phyloP scores from a whole-genome alignment of 2,329 filamentous ascomycete species.

The Ascochyta pisi region DNA sequence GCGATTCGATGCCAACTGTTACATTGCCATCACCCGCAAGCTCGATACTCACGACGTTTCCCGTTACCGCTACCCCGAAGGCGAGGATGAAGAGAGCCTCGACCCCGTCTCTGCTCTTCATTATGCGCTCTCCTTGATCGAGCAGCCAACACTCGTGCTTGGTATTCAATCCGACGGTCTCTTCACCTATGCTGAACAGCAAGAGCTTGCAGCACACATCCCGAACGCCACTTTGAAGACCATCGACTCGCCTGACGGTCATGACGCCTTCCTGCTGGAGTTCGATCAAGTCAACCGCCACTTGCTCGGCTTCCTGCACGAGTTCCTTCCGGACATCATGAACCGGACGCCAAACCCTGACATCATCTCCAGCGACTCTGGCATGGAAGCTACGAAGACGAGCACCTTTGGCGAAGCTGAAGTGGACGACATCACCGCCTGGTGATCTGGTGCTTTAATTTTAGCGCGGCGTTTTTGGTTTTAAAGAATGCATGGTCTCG shows the following conservation, averaged over 20 bases:
- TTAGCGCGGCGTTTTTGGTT: slow-evolving; percentile 37
- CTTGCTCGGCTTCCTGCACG: slow-evolving; percentile 81
- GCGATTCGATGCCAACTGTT: slow-evolving; percentile 97
- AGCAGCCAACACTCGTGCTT: slow-evolving; percentile 88
- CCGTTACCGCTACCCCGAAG: slow-evolving; percentile 66
- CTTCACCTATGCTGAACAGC: slow-evolving; percentile 96
- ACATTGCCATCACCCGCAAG: slow-evolving; percentile 98
- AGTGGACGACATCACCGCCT: slow-evolving; percentile 94
- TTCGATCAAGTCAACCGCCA: slow-evolving; percentile 97
- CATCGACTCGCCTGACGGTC: slow-evolving; percentile 93
- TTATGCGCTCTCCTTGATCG: slow-evolving; percentile 78
- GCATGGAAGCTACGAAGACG: slow-evolving; percentile 74
- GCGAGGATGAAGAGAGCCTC: slow-evolving; percentile 47
- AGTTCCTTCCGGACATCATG: slow-evolving; percentile 91
- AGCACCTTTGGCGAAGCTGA: slow-evolving; percentile 96
- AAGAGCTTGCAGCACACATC: slow-evolving; percentile 85
- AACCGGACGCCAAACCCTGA: slow-evolving; percentile 53
- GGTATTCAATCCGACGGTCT: slow-evolving; percentile 96
- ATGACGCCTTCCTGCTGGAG: slow-evolving; percentile 94
- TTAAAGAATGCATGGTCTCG: slow-evolving; percentile 22
- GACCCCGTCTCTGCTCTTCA: slow-evolving; percentile 61
- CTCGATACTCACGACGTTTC: slow-evolving; percentile 97
- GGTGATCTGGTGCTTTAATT: slow-evolving; percentile 61
- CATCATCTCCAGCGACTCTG: slow-evolving; percentile 45
- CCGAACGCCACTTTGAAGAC: slow-evolving; percentile 78